A percentile compares a stretch with the other conserved stretches of the same genome.
Conservation (phyloP, 2,329 filamentous ascomycete genomes). For the Pseudogymnoascus sp. region DNA sequence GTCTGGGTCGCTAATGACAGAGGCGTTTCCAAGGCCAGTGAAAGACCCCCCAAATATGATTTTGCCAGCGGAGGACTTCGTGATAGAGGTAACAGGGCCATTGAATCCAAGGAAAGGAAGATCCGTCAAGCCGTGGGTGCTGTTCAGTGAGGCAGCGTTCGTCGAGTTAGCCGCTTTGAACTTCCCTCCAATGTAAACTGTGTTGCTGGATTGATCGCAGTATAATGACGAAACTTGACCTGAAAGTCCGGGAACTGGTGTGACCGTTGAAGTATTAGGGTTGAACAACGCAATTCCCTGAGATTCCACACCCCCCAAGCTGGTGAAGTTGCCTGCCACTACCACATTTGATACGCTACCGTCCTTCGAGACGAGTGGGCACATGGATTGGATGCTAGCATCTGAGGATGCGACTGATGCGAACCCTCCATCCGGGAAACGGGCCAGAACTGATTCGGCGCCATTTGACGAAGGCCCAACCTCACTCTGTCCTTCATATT, state of each 20-base stretch:
- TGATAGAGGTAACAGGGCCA: constrained; percentile 80
- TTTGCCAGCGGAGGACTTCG: constrained; percentile 70
- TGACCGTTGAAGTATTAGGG: constrained; percentile 61
- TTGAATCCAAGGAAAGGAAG: constrained; percentile 93
- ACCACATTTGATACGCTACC: constrained; percentile 67
- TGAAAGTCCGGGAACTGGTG: constrained; percentile 69
- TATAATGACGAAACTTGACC: constrained; percentile 76
- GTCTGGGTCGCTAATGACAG: constrained; percentile 57
- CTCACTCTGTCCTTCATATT: constrained; percentile 74
- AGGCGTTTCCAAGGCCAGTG: constrained; percentile 77
- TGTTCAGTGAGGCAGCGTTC: constrained; percentile 80
- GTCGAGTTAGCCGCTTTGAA: constrained; percentile 76
- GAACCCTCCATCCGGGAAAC: constrained; percentile 80
- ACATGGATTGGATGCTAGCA: constrained; percentile 83
- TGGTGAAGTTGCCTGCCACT: constrained; percentile 93
- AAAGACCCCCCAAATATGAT: constrained; percentile 91
- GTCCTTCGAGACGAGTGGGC: constrained; percentile 61
- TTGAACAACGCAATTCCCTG: constrained; percentile 77
- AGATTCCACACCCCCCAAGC: constrained; percentile 67
- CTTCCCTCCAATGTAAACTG: constrained; percentile 85
- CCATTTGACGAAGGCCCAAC: constrained; percentile 62
- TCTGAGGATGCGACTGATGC: constrained; percentile 68
- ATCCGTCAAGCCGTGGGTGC: constrained; percentile 62
- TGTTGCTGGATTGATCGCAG: constrained; percentile 69
- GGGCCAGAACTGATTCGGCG: constrained; percentile 71